Evolutionary conservation across 176 grass and related monocot genomes (phyloP).

Genomic region (Microstegium vimineum): DNA sequence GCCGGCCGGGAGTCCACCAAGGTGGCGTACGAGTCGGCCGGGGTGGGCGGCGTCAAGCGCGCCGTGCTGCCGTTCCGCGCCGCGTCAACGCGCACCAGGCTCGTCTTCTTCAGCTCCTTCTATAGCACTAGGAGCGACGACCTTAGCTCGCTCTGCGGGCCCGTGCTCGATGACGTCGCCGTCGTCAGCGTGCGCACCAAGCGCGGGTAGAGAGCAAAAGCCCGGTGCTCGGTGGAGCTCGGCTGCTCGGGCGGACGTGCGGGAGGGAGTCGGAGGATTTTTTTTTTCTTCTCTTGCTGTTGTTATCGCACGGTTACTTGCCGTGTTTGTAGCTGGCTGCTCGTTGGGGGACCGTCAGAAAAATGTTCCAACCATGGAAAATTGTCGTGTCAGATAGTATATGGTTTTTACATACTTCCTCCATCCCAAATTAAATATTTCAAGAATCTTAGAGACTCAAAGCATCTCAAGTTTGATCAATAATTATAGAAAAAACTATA

Average conservation of each 20-base stretch:
- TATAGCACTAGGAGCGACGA: constrained; percentile 80
- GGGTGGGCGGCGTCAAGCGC: constrained; percentile 50
- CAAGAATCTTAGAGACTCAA: too few relatives aligned
- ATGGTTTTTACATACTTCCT: too few relatives aligned
- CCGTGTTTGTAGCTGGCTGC: neutral
- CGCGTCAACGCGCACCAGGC: constrained; percentile 40
- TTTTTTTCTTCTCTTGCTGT: neutral
- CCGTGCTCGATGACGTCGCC: constrained; percentile 64
- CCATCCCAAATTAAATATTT: too few relatives aligned
- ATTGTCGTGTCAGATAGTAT: neutral
- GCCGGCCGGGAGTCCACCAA: constrained; percentile 49
- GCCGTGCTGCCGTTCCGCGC: constrained; percentile 55
- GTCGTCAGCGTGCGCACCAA: constrained; percentile 69
- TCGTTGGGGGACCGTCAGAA: neutral
- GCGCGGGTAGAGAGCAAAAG: neutral
- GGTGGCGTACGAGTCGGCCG: constrained; percentile 62
- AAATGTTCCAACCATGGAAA: neutral
- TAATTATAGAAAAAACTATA: too few relatives aligned
- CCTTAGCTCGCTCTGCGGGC: constrained; percentile 88
- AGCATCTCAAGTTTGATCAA: too few relatives aligned
- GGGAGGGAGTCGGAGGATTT: neutral
- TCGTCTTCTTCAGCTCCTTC: constrained; percentile 80
- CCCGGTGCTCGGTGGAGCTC: neutral
- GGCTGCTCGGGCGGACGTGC: neutral
- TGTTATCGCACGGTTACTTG: neutral